Evolutionary conservation across 345 rosid genomes (phyloP).

Genomic region (Psidium guajava): DNA sequence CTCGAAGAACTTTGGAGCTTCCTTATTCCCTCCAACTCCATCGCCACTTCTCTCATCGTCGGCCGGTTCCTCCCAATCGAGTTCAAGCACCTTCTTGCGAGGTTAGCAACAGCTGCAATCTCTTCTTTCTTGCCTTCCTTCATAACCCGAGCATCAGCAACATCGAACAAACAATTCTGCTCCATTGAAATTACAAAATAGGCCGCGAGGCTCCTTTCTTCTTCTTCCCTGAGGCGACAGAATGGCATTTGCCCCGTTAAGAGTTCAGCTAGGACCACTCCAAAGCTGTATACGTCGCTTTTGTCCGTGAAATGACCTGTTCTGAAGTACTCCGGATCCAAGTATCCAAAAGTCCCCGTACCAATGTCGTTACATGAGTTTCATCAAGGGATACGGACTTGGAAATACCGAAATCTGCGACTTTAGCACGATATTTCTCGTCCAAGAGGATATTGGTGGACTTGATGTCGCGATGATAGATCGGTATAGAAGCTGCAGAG

Average conservation of each 20-base stretch:
- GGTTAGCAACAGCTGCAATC: not conserved
- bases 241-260: not conserved
- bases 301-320: not conserved
- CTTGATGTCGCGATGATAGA: not conserved
- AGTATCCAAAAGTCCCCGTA: not conserved
- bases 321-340: not conserved
- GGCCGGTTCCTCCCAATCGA: not conserved
- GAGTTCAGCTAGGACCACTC: not conserved
- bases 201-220: not conserved
- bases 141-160: not conserved
- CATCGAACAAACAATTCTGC: not conserved
- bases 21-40: too few relatives aligned
- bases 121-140: not conserved
- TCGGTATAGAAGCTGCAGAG: not conserved
- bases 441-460: not conserved
- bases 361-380: constrained; percentile 3
- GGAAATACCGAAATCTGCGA: not conserved
- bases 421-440: not conserved
- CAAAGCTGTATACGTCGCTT: not conserved
- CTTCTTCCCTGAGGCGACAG: rapidly evolving
- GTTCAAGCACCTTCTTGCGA: not conserved
- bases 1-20: too few relatives aligned
- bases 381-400: not conserved
- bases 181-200: not conserved
- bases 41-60: not conserved